These are phyloP conservation scores for Biscogniauxia marginata DNA, from an alignment of 2,329 filamentous ascomycete species.

Conservation along the genomic window DNA sequence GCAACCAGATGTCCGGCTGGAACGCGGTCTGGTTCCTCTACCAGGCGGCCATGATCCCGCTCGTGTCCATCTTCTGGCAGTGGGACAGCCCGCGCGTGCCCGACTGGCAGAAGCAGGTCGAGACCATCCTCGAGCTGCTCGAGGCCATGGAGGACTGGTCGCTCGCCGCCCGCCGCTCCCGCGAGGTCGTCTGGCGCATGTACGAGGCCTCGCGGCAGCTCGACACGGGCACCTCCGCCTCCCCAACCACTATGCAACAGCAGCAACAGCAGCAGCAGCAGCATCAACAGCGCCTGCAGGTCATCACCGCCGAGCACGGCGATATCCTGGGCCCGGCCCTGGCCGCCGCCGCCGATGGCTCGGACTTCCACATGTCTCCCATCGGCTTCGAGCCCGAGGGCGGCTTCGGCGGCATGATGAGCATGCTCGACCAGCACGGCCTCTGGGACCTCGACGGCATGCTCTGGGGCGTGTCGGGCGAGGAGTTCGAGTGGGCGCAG, in stretches of 20 bases:
- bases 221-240: conserved; percentile 35
- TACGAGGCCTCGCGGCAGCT: conserved; percentile 55
- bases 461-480: conserved; percentile 46
- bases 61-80: conserved; percentile 73
- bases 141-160: conserved; percentile 66
- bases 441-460: conserved; percentile 58
- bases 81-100: conserved; percentile 47
- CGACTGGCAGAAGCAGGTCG: conserved; percentile 57
- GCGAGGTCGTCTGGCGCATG: conserved; percentile 63
- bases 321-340: conserved; percentile 31
- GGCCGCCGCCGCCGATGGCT: conserved; percentile 34
- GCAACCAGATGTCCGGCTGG: conserved; percentile 77
- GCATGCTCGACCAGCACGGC: conserved; percentile 52
- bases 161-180: conserved; percentile 58
- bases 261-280: conserved; percentile 23
- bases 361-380: conserved; percentile 49
- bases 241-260: conserved; percentile 26
- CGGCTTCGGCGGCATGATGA: conserved; percentile 51
- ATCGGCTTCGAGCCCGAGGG: conserved; percentile 51
- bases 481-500: conserved; percentile 38
- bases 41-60: conserved; percentile 75
- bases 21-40: conserved; percentile 81
- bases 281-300: conserved; percentile 26
- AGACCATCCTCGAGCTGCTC: conserved; percentile 58
- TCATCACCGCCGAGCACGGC: conserved; percentile 35